phyloP scores from a whole-genome alignment of 164 flowering plant species.

The Sextonia rubra region DNA sequence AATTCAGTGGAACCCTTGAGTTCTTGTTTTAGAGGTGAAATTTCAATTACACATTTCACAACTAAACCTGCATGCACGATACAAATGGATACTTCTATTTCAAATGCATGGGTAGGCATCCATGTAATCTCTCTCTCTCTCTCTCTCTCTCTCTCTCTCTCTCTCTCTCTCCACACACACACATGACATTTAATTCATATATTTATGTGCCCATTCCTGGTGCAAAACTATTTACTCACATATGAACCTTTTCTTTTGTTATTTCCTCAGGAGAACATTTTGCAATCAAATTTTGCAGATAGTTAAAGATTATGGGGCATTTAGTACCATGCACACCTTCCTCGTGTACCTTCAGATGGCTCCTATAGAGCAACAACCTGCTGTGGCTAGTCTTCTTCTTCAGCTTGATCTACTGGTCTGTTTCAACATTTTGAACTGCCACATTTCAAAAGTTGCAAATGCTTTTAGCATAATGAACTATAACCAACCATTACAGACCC shows the following conservation, averaged over 20 bases:
- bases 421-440: constrained; percentile 2
- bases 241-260: constrained; percentile 1
- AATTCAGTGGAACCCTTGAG: background rate
- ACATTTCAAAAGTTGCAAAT: background rate
- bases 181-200: background rate
- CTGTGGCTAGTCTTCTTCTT: constrained; percentile 65
- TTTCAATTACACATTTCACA: background rate
- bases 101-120: background rate
- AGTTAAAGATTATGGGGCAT: constrained; percentile 69
- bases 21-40: background rate
- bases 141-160: constrained; percentile 4
- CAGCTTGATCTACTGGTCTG: constrained; percentile 80
- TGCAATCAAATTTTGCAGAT: constrained; percentile 53
- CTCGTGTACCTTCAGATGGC: constrained; percentile 78
- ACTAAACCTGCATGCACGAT: background rate
- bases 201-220: background rate
- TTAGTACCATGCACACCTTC: constrained; percentile 74
- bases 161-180: constrained; percentile 2
- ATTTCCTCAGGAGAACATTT: constrained; percentile 47
- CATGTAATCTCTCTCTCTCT: background rate
- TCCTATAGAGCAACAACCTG: constrained; percentile 69
- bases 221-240: background rate
- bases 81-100: background rate
- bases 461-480: background rate
- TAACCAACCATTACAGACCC: background rate